phyloP scores from a whole-genome alignment of 2,329 filamentous ascomycete species.

The Cladorrhinum sp. region DNA sequence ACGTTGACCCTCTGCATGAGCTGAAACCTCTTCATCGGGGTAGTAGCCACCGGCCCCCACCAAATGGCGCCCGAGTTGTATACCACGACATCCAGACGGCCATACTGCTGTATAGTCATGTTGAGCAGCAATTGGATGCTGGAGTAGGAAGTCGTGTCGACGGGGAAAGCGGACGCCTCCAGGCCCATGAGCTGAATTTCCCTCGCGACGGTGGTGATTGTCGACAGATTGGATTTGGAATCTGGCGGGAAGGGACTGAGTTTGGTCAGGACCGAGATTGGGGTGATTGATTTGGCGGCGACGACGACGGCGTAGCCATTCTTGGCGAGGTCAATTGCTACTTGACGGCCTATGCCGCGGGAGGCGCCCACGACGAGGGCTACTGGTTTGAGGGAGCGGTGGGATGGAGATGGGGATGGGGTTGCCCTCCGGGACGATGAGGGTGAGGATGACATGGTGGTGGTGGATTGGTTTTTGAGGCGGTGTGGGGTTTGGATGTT shows the following conservation, averaged over 20 bases:
- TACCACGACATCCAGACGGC: constrained; percentile 67
- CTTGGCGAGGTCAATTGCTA: constrained; percentile 72
- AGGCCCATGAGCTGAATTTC: constrained; percentile 68
- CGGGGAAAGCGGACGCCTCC: constrained; percentile 61
- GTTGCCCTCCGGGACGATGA: too few relatives aligned
- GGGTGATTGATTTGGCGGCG: constrained; percentile 70
- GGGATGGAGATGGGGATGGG: not conserved
- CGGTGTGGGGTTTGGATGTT: not conserved
- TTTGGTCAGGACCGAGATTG: constrained; percentile 46
- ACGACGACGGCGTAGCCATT: constrained; percentile 75
- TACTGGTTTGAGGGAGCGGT: constrained; percentile 43
- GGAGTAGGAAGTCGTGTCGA: constrained; percentile 65
- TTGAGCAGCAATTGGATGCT: constrained; percentile 60
- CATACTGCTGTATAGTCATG: constrained; percentile 43
- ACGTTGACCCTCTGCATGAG: constrained; percentile 74
- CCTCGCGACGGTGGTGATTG: constrained; percentile 74
- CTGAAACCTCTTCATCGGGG: constrained; percentile 71
- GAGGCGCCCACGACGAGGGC: constrained; percentile 74
- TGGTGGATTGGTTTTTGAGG: not conserved
- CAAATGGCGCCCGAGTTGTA: constrained; percentile 87
- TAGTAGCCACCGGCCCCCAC: constrained; percentile 73
- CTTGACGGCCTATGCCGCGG: constrained; percentile 74
- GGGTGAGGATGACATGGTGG: not conserved
- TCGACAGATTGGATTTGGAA: constrained; percentile 71
- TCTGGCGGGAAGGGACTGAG: constrained; percentile 65